Conservation (phyloP, 1,139 yeast species). For the Kodamaea derodonti region DNA sequence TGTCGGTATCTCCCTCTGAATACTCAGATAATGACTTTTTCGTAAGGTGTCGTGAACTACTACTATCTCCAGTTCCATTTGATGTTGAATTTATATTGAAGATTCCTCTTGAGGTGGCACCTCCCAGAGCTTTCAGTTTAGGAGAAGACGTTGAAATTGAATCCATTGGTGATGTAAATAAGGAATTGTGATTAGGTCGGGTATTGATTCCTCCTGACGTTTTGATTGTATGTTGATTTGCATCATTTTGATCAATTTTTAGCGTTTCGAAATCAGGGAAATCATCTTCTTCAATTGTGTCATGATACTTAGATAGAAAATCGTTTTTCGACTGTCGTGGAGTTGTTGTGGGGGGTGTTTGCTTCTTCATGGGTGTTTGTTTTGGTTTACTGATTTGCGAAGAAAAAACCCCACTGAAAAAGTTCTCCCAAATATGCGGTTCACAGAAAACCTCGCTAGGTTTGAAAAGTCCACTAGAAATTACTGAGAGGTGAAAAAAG, state of each 20-base stretch:
- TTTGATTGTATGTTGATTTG: too few species aligned
- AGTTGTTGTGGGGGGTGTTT: constrained; percentile 6
- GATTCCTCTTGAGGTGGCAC: too few species aligned
- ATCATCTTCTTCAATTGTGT: constrained; percentile 16
- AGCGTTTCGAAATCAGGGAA: background rate
- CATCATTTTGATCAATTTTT: background rate
- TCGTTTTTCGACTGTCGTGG: constrained; percentile 11
- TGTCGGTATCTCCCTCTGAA: constrained; percentile 38
- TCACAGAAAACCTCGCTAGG: too few species aligned
- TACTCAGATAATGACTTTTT: constrained; percentile 30
- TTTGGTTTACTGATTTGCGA: too few species aligned
- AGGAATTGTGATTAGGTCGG: background rate
- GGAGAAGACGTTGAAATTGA: constrained; percentile 25
- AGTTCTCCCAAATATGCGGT: too few species aligned
- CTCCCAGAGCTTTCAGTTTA: too few species aligned
- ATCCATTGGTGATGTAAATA: constrained; percentile 12
- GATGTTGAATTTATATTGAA: too few species aligned
- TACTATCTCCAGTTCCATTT: too few species aligned
- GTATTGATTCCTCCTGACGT: background rate
- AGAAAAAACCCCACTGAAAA: too few species aligned
- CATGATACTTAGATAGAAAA: constrained; percentile 13
- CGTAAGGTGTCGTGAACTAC: constrained; percentile 8
- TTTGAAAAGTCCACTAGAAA: too few species aligned
- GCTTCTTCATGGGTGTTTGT: too few species aligned
- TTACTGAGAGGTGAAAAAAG: too few species aligned